These are phyloP conservation scores for Tuber magnatum DNA, from an alignment of 495 filamentous ascomycete genomes.

Conservation along the genomic window DNA sequence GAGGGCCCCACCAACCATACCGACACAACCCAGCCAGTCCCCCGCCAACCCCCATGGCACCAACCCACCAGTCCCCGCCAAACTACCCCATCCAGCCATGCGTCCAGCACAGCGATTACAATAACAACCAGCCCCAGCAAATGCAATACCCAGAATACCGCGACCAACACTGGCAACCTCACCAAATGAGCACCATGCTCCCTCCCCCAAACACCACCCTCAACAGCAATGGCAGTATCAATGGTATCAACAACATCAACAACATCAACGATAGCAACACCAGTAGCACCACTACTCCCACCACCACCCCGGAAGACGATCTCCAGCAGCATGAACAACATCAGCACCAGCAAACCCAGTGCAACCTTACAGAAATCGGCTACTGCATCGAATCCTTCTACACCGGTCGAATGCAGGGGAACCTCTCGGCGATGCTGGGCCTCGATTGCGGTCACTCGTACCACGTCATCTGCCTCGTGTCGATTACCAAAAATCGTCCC, in stretches of 20 bases:
- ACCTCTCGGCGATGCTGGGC: not conserved
- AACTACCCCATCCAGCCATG: not conserved
- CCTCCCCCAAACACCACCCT: slow-evolving; percentile 12
- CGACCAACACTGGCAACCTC: not conserved
- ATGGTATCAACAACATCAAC: not conserved
- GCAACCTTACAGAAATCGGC: not conserved
- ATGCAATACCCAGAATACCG: not conserved
- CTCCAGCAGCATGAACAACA: slow-evolving; percentile 7
- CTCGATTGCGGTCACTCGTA: not conserved
- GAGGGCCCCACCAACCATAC: slow-evolving; percentile 1
- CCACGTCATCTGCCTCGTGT: not conserved
- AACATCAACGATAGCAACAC: not conserved
- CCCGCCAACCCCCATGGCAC: not conserved
- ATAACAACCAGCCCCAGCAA: not conserved
- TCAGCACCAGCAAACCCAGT: slow-evolving; percentile 7
- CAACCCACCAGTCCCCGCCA: not conserved
- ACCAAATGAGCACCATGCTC: not conserved
- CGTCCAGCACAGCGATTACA: not conserved
- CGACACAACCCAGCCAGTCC: not conserved
- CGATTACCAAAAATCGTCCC: not conserved
- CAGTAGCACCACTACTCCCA: slow-evolving; percentile 5
- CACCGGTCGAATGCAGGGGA: not conserved
- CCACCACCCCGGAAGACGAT: slow-evolving; percentile 5
- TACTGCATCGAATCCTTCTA: not conserved
- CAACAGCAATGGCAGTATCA: slow-evolving; percentile 7